These are phyloP conservation scores for Acanthamoeba royreba DNA, from an alignment of 208 protist species.

Conservation along the genomic window DNA sequence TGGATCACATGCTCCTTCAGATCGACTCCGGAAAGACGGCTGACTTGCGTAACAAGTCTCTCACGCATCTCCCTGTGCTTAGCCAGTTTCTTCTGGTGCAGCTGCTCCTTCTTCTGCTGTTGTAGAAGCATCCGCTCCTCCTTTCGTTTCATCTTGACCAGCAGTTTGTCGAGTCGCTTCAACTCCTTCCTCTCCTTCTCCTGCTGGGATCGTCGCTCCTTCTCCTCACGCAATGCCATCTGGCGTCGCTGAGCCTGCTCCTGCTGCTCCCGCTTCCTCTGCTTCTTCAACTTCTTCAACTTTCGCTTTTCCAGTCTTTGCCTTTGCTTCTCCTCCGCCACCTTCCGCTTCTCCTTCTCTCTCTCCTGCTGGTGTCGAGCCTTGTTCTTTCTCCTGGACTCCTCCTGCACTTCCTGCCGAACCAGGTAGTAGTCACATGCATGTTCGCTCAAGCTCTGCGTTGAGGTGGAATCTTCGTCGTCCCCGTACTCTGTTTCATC, in stretches of 20 bases:
- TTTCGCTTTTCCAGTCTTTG: neutral
- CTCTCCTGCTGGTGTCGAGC: neutral
- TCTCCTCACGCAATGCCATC: neutral
- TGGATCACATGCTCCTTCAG: too few species aligned
- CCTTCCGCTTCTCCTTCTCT: neutral
- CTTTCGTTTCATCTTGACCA: neutral
- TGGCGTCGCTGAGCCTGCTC: neutral
- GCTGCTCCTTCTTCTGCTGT: neutral
- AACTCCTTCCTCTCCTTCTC: neutral
- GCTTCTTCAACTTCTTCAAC: neutral
- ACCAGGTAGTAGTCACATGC: neutral
- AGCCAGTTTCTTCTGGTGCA: neutral
- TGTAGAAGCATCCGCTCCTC: neutral
- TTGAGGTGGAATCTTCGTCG: too few species aligned
- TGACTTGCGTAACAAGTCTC: neutral
- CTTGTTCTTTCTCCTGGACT: neutral
- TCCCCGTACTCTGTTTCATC: too few species aligned
- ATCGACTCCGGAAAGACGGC: neutral
- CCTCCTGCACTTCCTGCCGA: neutral
- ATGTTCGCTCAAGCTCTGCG: neutral
- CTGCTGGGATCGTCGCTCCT: neutral
- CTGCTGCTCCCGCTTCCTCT: neutral
- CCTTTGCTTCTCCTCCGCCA: neutral
- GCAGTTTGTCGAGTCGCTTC: neutral
- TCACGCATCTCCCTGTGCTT: neutral